Conservation (phyloP, 306 rosid species). For the Trichosanthes truncata region DNA sequence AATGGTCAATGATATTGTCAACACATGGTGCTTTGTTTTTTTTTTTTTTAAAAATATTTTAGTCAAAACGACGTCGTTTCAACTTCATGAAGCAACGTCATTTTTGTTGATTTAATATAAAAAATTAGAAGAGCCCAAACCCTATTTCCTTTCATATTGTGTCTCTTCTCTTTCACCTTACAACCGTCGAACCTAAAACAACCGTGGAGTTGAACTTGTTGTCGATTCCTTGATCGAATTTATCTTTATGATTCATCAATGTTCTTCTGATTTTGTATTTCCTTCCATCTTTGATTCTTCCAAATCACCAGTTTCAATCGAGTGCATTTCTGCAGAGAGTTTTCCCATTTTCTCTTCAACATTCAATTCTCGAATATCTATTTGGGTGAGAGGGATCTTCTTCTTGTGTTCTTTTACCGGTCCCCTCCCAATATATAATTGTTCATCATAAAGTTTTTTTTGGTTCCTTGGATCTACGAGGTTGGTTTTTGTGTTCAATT, state of each 20-base stretch:
- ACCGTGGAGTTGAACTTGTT: too few relatives aligned
- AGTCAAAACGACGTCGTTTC: too few relatives aligned
- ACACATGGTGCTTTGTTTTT: too few relatives aligned
- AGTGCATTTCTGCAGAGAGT: conserved; percentile 36
- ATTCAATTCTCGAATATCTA: conserved; percentile 16
- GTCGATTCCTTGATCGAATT: too few relatives aligned
- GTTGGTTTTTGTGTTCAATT: conserved; percentile 18
- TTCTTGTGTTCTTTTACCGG: conserved; percentile 21
- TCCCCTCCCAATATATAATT: conserved; percentile 11
- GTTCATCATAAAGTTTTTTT: conserved; percentile 11
- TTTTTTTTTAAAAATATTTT: too few relatives aligned
- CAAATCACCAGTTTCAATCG: conserved; percentile 25
- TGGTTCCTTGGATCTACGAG: conserved; percentile 38
- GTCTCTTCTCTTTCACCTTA: too few relatives aligned
- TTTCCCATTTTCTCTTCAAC: conserved; percentile 6
- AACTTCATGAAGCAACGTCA: too few relatives aligned
- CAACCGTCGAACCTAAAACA: too few relatives aligned
- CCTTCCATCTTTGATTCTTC: conserved; percentile 33
- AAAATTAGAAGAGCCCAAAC: too few relatives aligned
- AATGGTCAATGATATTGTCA: too few relatives aligned
- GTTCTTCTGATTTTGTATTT: conserved; percentile 35
- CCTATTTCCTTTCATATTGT: too few relatives aligned
- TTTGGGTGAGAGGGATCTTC: conserved; percentile 17
- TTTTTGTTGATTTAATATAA: too few relatives aligned
- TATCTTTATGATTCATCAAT: conserved; percentile 2